Percentiles rank a stretch among this genome's conserved stretches.
Conservation (phyloP, 2,329 filamentous ascomycete genomes). For the Thelonectria blattea region DNA sequence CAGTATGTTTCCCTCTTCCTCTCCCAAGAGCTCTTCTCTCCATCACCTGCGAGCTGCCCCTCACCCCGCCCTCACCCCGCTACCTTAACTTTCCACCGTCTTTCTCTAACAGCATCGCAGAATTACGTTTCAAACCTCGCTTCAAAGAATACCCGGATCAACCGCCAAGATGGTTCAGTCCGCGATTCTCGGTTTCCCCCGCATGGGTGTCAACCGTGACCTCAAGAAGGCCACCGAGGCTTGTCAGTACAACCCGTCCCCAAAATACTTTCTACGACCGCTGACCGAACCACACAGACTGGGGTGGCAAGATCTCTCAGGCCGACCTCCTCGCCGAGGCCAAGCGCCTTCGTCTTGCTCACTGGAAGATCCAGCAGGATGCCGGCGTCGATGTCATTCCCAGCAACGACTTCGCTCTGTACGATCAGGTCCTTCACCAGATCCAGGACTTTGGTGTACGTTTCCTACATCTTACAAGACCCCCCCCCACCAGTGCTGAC, state of each 20-base stretch:
- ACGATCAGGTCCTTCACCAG: constrained; percentile 97
- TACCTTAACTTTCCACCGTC: constrained; percentile 22
- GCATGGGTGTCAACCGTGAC: constrained; percentile 98
- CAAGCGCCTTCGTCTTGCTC: constrained; percentile 93
- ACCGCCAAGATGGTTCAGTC: constrained; percentile 66
- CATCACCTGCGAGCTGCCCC: constrained; percentile 18
- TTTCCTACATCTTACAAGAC: constrained; percentile 28
- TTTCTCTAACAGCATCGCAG: constrained; percentile 24
- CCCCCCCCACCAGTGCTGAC: constrained; percentile 22
- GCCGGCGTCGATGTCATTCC: constrained; percentile 97
- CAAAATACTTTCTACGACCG: constrained; percentile 31
- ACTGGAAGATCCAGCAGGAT: constrained; percentile 99
- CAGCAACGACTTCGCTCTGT: constrained; percentile 99
- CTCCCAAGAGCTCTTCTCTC: neutral
- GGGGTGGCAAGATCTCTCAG: constrained; percentile 93
- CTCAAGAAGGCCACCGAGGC: constrained; percentile 99
- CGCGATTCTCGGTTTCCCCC: constrained; percentile 95
- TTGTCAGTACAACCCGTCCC: constrained; percentile 62
- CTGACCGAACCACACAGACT: constrained; percentile 56
- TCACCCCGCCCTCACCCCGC: constrained; percentile 37
- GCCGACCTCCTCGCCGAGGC: constrained; percentile 90
- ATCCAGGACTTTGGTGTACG: constrained; percentile 96
- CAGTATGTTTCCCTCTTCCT: constrained; percentile 27
- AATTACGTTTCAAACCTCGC: constrained; percentile 20
- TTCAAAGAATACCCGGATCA: constrained; percentile 35